Evolutionary conservation across 495 filamentous ascomycete species (phyloP).

Genomic region (Neurospora tetrasperma): DNA sequence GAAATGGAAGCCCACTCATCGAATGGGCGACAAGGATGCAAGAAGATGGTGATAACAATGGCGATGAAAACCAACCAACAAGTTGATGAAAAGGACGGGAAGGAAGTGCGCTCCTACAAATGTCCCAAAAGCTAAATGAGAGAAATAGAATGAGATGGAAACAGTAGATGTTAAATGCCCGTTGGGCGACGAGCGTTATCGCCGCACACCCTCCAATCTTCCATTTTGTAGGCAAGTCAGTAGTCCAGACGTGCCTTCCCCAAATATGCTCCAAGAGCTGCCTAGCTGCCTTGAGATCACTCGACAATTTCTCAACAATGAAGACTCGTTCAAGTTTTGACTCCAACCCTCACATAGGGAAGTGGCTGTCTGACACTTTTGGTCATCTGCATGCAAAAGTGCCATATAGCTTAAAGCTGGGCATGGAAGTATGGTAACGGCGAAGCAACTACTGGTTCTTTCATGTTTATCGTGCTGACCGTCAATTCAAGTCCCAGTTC

Average conservation of each 20-base stretch:
- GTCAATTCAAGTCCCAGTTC: background rate
- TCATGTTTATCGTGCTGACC: background rate
- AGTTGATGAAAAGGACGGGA: background rate
- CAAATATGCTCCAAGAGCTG: background rate
- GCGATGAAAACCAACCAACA: slow-evolving; percentile 24
- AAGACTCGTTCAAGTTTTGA: background rate
- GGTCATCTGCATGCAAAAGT: background rate
- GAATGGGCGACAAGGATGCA: background rate
- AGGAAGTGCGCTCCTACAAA: too few species aligned
- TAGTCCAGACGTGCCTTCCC: background rate
- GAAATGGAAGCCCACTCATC: background rate
- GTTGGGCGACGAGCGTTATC: background rate
- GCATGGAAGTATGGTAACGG: background rate
- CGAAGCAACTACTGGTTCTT: background rate
- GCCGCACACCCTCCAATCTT: background rate
- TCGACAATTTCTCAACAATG: background rate
- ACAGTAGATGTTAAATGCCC: background rate
- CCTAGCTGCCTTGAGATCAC: background rate
- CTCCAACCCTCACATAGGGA: background rate
- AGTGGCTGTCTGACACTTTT: background rate
- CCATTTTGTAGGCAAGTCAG: background rate
- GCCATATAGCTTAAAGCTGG: background rate
- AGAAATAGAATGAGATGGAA: too few species aligned
- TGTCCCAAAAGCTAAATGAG: too few species aligned
- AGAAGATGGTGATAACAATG: slow-evolving; percentile 13